Conservation (phyloP, 768 basidiomycete genomes). For the Amanita brunnescens region DNA sequence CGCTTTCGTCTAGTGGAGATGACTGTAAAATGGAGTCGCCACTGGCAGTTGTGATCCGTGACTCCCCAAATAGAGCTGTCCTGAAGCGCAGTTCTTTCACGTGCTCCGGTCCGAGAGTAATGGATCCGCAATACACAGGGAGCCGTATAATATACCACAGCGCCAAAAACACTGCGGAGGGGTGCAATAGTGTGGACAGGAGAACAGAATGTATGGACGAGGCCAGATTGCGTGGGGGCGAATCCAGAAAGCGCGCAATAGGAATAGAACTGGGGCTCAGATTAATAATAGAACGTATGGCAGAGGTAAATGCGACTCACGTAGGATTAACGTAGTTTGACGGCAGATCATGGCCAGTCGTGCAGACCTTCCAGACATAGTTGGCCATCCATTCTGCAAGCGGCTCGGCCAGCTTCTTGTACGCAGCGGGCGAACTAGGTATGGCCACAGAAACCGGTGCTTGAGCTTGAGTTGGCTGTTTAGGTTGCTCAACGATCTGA, state of each 20-base stretch:
- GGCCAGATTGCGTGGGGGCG: slow-evolving; percentile 47
- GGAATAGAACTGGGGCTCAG: slow-evolving; percentile 19
- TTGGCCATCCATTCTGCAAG: slow-evolving; percentile 72
- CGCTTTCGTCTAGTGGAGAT: slow-evolving; percentile 46
- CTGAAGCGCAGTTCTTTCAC: slow-evolving; percentile 58
- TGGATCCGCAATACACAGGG: slow-evolving; percentile 56
- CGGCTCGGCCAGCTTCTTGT: slow-evolving; percentile 69
- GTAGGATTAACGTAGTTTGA: slow-evolving; percentile 39
- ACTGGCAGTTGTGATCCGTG: not conserved
- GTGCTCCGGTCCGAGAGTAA: slow-evolving; percentile 40
- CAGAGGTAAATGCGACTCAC: slow-evolving; percentile 34
- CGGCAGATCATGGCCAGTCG: slow-evolving; percentile 58
- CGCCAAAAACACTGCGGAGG: slow-evolving; percentile 70
- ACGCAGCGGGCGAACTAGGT: slow-evolving; percentile 40
- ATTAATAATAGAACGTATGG: slow-evolving; percentile 6
- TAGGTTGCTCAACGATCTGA: slow-evolving; percentile 23
- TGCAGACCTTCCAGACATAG: slow-evolving; percentile 79
- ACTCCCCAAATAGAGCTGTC: slow-evolving; percentile 49
- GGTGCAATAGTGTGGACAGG: slow-evolving; percentile 73
- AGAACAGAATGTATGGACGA: slow-evolving; percentile 62
- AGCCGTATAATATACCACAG: slow-evolving; percentile 78
- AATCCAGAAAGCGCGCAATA: slow-evolving; percentile 31
- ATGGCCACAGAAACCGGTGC: slow-evolving; percentile 20
- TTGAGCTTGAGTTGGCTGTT: slow-evolving; percentile 10
- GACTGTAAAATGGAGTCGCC: slow-evolving; percentile 7